These are phyloP conservation scores for Pseudogymnoascus verrucosus DNA, from an alignment of 2,329 filamentous ascomycete genomes.

Conservation along the genomic window DNA sequence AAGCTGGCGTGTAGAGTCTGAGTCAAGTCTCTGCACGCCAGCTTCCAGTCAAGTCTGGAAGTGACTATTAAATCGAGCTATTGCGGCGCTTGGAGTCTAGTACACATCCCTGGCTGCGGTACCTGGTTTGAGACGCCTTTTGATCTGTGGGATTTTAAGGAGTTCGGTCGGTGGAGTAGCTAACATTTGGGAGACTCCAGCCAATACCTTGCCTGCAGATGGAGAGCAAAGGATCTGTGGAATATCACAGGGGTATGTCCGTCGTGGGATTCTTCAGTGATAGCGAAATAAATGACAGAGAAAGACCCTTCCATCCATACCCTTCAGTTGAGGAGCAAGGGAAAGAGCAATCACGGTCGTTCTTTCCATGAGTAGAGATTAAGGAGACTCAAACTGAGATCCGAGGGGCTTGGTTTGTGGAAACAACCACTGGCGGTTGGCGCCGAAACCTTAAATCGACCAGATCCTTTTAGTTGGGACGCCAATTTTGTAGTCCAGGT, in stretches of 20 bases:
- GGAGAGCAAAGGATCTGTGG: neutral
- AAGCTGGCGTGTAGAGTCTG: neutral
- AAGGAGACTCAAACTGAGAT: neutral
- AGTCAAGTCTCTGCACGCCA: no score
- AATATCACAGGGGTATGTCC: neutral
- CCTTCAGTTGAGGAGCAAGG: neutral
- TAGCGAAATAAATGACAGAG: neutral
- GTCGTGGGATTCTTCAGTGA: neutral
- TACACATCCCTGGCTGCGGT: neutral
- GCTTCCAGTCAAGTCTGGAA: neutral
- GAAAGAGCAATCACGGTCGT: neutral
- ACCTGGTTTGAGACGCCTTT: neutral
- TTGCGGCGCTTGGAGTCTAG: neutral
- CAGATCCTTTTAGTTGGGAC: neutral
- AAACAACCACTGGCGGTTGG: neutral
- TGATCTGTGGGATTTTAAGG: neutral
- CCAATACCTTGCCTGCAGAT: neutral
- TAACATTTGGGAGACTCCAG: neutral
- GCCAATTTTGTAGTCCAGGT: neutral
- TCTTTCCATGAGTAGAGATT: neutral
- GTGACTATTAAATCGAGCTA: neutral
- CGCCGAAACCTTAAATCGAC: neutral
- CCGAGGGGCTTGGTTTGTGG: no score
- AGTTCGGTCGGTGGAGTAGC: neutral
- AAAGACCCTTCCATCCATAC: neutral